phyloP scores from a whole-genome alignment of 441 rosid species.

The Arabidopsis hybrid region DNA sequence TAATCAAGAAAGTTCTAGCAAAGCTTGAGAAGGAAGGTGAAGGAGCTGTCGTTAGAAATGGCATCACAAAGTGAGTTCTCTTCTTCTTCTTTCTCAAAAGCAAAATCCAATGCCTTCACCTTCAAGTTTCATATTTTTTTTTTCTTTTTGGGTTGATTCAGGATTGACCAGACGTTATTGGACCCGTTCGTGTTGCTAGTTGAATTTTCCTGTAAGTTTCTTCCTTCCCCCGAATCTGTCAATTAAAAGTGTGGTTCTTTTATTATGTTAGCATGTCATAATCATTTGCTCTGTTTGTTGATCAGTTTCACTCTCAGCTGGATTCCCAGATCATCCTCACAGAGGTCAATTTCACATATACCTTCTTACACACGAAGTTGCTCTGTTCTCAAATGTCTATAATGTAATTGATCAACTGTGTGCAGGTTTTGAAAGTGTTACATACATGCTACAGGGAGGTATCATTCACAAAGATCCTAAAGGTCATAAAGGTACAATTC shows the following conservation, averaged over 20 bases:
- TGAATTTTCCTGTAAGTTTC: slow-evolving; percentile 74
- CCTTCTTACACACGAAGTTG: slow-evolving; percentile 2
- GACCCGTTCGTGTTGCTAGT: slow-evolving; percentile 94
- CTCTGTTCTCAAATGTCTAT: slow-evolving; percentile 27
- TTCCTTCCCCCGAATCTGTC: not conserved
- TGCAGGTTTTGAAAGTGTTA: slow-evolving; percentile 94
- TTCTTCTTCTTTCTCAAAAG: not conserved
- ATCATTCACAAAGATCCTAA: slow-evolving; percentile 79
- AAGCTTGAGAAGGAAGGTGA: slow-evolving; percentile 70
- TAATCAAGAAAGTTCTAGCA: slow-evolving; percentile 62
- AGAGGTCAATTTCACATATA: slow-evolving; percentile 60
- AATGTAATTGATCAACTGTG: slow-evolving; percentile 6
- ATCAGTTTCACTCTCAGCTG: slow-evolving; percentile 83
- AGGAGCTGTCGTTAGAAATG: slow-evolving; percentile 74
- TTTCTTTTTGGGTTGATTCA: slow-evolving; percentile 44
- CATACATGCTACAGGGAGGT: slow-evolving; percentile 93
- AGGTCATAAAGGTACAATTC: slow-evolving; percentile 75
- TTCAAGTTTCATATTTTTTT: slow-evolving; percentile 2
- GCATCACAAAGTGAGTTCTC: slow-evolving; percentile 70
- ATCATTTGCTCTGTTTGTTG: slow-evolving; percentile 33
- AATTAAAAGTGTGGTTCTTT: not conserved
- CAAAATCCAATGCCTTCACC: not conserved
- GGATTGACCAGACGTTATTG: slow-evolving; percentile 68
- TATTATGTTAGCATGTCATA: not conserved
- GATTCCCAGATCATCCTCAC: slow-evolving; percentile 96